Conservation (phyloP, 257 asterid genomes). For the Fraxinus pennsylvanica region DNA sequence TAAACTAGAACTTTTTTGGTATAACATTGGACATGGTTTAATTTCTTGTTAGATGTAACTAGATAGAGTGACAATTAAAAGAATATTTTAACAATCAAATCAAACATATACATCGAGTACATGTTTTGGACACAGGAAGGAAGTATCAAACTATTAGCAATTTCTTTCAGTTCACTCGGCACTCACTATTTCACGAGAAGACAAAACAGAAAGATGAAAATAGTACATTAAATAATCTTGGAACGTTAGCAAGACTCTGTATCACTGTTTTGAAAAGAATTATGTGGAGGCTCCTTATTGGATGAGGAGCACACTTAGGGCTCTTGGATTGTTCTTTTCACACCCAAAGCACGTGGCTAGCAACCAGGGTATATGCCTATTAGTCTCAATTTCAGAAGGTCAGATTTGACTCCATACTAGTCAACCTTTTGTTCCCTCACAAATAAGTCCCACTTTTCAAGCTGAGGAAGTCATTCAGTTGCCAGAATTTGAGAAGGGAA, state of each 20-base stretch:
- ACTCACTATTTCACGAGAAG: neutral
- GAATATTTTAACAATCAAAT: neutral
- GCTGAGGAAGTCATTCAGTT: neutral
- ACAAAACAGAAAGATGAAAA: neutral
- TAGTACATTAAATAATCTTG: neutral
- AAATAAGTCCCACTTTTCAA: neutral
- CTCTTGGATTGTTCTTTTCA: neutral
- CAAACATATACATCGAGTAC: conserved; percentile 7
- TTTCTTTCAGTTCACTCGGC: neutral
- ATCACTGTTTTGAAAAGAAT: neutral
- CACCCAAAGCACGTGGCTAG: neutral
- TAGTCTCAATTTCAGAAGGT: neutral
- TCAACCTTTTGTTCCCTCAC: neutral
- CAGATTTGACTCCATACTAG: neutral
- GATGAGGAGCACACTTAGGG: neutral
- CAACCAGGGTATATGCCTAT: neutral
- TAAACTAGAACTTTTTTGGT: neutral
- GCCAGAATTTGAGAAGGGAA: neutral
- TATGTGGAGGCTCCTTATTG: neutral
- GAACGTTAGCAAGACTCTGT: neutral
- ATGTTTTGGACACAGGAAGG: neutral
- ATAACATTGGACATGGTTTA: neutral
- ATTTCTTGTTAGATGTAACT: neutral
- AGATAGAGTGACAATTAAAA: neutral
- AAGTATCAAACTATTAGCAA: neutral